Percentiles rank a stretch among this genome's conserved stretches.
Evolutionary conservation across 805 yeast genomes (phyloP).

Genomic region (Candida andamanensis): DNA sequence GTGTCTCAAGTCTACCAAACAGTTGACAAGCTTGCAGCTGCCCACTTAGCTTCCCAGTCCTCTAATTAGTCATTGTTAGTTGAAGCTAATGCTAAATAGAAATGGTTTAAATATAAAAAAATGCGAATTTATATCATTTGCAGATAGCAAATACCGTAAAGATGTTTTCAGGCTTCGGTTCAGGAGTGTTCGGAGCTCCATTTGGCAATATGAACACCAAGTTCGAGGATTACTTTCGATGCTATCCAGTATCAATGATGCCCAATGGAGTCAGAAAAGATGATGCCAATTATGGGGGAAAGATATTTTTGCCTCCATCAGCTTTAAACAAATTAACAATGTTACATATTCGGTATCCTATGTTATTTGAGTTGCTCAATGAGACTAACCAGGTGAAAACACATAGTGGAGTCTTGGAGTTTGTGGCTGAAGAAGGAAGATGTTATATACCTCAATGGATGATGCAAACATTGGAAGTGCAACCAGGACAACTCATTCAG

Average conservation of each 20-base stretch:
- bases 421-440: conserved; percentile 95
- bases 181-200: conserved; percentile 27
- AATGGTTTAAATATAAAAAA: no score
- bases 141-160: neutral
- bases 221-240: conserved; percentile 85
- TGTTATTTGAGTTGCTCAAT: conserved; percentile 79
- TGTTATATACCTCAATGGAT: conserved; percentile 96
- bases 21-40: conserved; percentile 5
- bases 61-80: no score
- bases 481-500: conserved; percentile 77
- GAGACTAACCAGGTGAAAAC: conserved; percentile 59
- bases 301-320: conserved; percentile 89
- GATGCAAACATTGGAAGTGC: conserved; percentile 68
- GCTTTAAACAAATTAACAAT: conserved; percentile 84
- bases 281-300: conserved; percentile 89
- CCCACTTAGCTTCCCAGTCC: no score
- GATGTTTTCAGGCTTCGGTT: conserved; percentile 43
- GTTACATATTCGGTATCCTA: conserved; percentile 91
- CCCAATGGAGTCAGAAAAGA: conserved; percentile 67
- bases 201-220: conserved; percentile 27
- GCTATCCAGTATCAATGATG: conserved; percentile 91
- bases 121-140: neutral
- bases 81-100: no score
- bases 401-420: conserved; percentile 93
- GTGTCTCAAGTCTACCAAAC: conserved; percentile 11